These are phyloP conservation scores for Hawksworthiomyces lignivorus DNA, from an alignment of 2,329 filamentous ascomycete species.

Conservation along the genomic window DNA sequence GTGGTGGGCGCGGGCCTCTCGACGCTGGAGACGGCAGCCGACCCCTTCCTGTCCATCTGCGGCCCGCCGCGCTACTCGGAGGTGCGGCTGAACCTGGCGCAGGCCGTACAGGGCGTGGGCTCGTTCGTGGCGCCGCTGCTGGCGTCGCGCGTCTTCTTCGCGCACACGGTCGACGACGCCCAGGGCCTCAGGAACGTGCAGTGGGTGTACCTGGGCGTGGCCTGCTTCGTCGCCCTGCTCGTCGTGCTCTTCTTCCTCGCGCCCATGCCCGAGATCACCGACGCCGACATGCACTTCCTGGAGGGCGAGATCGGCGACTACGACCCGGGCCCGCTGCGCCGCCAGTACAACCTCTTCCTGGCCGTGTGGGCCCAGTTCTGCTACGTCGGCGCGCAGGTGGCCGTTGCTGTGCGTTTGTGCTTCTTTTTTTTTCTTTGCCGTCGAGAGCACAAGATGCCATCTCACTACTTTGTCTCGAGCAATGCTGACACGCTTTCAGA, in stretches of 20 bases:
- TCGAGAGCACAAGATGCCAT: too few relatives aligned
- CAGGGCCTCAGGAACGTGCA: conserved; percentile 52
- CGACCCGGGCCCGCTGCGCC: conserved; percentile 43
- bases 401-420: conserved; percentile 32
- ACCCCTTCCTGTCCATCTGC: conserved; percentile 45
- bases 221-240: conserved; percentile 49
- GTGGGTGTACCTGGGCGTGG: conserved; percentile 58
- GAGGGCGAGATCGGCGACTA: conserved; percentile 31
- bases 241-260: conserved; percentile 52
- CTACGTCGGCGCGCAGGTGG: conserved; percentile 54
- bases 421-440: not conserved
- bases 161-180: conserved; percentile 38
- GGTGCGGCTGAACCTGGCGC: conserved; percentile 50
- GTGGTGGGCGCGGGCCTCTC: conserved; percentile 30
- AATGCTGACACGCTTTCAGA: conserved; percentile 15
- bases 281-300: conserved; percentile 53
- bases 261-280: conserved; percentile 44
- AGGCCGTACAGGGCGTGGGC: conserved; percentile 51
- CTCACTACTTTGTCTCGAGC: too few relatives aligned
- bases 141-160: conserved; percentile 55
- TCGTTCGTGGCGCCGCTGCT: conserved; percentile 52
- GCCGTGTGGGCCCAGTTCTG: conserved; percentile 55
- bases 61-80: conserved; percentile 53
- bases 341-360: conserved; percentile 54
- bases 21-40: conserved; percentile 52